phyloP scores from a whole-genome alignment of 2,329 filamentous ascomycete genomes.

The Diaporthe eres region DNA sequence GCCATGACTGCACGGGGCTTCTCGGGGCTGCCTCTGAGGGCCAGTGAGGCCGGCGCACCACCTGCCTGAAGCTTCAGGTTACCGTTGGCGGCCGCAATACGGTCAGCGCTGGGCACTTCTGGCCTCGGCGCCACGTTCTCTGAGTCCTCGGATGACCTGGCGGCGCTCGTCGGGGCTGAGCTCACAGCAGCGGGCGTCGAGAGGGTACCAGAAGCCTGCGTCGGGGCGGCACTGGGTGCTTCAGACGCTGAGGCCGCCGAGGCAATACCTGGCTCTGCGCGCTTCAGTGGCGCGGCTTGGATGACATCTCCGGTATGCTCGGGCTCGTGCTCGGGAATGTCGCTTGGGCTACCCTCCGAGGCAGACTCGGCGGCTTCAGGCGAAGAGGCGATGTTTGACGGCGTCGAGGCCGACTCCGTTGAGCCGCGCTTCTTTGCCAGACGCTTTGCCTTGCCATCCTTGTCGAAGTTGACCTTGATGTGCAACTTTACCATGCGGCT shows the following conservation, averaged over 20 bases:
- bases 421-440: slow-evolving; percentile 50
- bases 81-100: not conserved
- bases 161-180: not conserved
- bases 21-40: slow-evolving; percentile 74
- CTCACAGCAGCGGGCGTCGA: slow-evolving; percentile 1
- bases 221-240: slow-evolving; percentile 2
- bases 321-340: slow-evolving; percentile 37
- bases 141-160: not conserved
- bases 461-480: slow-evolving; percentile 59
- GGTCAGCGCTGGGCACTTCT: slow-evolving; percentile 18
- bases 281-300: slow-evolving; percentile 39
- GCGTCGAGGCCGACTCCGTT: slow-evolving; percentile 43
- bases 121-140: slow-evolving; percentile 15
- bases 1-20: slow-evolving; percentile 53
- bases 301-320: slow-evolving; percentile 40
- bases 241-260: not conserved
- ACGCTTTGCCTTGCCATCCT: slow-evolving; percentile 52
- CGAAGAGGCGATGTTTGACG: slow-evolving; percentile 37
- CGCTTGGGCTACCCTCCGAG: slow-evolving; percentile 35
- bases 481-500: slow-evolving; percentile 84
- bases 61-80: slow-evolving; percentile 38
- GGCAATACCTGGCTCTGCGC: not conserved
- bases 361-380: slow-evolving; percentile 21
- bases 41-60: slow-evolving; percentile 60
- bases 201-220: not conserved